A percentile compares a stretch with the other conserved stretches of the same genome.
These are phyloP conservation scores for Musa schizocarpa DNA, from an alignment of 176 grass and related monocot genomes.

Conservation along the genomic window DNA sequence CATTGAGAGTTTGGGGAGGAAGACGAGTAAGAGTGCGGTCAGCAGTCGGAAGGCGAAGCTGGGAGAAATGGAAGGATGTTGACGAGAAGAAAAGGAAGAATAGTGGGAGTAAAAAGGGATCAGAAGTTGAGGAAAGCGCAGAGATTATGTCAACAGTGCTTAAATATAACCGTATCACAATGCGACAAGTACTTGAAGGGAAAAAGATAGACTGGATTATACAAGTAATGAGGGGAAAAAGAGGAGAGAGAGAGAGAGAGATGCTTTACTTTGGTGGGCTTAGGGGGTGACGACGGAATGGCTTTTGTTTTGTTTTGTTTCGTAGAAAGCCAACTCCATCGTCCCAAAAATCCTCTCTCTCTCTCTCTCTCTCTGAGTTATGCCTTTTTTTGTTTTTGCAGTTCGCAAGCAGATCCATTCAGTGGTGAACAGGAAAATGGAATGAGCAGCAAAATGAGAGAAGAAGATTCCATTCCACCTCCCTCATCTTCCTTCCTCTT, in stretches of 20 bases:
- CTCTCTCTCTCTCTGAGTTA: background rate
- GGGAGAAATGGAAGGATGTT: too few relatives aligned
- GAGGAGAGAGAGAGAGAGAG: background rate
- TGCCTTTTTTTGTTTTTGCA: background rate
- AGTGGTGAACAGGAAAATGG: background rate
- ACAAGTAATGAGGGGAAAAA: background rate
- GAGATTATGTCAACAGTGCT: background rate
- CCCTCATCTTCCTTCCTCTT: background rate
- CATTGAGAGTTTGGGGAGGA: too few relatives aligned
- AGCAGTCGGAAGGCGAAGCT: too few relatives aligned
- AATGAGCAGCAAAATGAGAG: conserved; percentile 4
- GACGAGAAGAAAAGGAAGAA: background rate
- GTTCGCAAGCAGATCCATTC: background rate
- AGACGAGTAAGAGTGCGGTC: too few relatives aligned
- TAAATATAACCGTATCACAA: background rate
- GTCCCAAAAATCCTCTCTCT: conserved; percentile 15
- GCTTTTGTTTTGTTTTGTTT: conserved; percentile 11
- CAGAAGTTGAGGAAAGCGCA: background rate
- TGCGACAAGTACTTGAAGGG: background rate
- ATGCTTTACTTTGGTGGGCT: too few relatives aligned
- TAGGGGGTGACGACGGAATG: background rate
- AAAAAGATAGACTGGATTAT: too few relatives aligned
- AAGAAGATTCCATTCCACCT: conserved; percentile 24
- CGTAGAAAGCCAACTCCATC: conserved; percentile 9
- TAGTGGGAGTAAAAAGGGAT: background rate